A percentile compares a stretch with the other conserved stretches of the same genome.
phyloP scores from a whole-genome alignment of 805 yeast genomes.

The Saturnispora besseyi region DNA sequence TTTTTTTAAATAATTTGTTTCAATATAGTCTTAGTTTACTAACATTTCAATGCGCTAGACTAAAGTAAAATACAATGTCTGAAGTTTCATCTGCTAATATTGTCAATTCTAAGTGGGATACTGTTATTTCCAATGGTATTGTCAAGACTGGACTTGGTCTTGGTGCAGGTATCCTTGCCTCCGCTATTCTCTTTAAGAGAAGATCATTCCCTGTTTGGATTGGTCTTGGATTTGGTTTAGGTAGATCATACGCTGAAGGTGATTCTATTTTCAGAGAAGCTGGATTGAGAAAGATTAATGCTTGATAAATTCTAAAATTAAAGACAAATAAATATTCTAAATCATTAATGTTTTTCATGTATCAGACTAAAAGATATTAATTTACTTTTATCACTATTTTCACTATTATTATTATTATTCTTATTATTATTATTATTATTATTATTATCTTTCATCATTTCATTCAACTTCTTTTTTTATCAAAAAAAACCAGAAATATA shows the following conservation, averaged over 20 bases:
- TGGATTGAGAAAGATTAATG: slow-evolving; percentile 68
- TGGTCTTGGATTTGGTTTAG: slow-evolving; percentile 95
- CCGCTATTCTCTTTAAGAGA: slow-evolving; percentile 84
- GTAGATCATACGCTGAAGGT: slow-evolving; percentile 97
- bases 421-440: neutral
- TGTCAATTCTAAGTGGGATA: slow-evolving; percentile 64
- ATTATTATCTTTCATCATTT: neutral
- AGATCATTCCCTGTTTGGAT: slow-evolving; percentile 97
- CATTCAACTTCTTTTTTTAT: neutral
- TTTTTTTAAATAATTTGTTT: too few species aligned
- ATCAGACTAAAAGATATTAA: neutral
- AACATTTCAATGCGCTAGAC: neutral
- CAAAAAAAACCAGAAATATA: too few species aligned
- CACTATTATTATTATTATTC: neutral
- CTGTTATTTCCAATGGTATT: slow-evolving; percentile 85
- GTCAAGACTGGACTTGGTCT: slow-evolving; percentile 95
- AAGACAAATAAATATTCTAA: neutral
- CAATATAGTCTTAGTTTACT: neutral
- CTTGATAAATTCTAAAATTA: slow-evolving; percentile 28
- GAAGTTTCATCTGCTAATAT: slow-evolving; percentile 20
- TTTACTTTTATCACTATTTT: neutral
- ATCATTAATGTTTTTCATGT: slow-evolving; percentile 3
- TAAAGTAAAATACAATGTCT: slow-evolving; percentile 13
- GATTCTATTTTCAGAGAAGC: slow-evolving; percentile 89
- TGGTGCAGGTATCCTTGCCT: slow-evolving; percentile 91